Percentiles rank a stretch among this genome's conserved stretches.
Evolutionary conservation across 1,284 basidiomycete species (phyloP).

Genomic region (Sanghuangporus weigelae): DNA sequence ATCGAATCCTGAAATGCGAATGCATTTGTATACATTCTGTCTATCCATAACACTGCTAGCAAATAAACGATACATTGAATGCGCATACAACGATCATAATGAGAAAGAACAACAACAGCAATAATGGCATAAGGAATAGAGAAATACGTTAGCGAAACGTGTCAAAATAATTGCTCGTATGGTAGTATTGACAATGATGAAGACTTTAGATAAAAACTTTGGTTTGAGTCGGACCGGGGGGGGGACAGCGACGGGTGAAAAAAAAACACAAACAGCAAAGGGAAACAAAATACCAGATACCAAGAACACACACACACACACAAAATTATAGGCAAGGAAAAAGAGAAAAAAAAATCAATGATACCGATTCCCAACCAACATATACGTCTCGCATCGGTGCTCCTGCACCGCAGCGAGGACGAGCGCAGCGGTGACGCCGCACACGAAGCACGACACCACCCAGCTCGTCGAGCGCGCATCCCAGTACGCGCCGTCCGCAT

Average conservation of each 20-base stretch:
- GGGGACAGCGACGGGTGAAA: too few relatives aligned
- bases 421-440: conserved; percentile 12
- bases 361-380: conserved; percentile 11
- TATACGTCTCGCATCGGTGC: background rate
- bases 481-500: background rate
- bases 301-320: too few relatives aligned
- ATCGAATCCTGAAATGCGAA: too few relatives aligned
- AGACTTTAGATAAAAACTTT: too few relatives aligned
- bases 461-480: conserved; percentile 8
- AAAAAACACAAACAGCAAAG: too few relatives aligned
- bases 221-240: too few relatives aligned
- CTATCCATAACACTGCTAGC: background rate
- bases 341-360: background rate
- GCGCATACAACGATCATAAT: background rate
- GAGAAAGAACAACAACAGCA: background rate
- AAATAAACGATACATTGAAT: background rate
- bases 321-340: too few relatives aligned
- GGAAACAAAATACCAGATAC: too few relatives aligned
- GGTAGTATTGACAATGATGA: too few relatives aligned
- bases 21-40: background rate
- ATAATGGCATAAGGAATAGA: background rate
- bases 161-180: too few relatives aligned
- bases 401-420: conserved; percentile 10
- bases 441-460: conserved; percentile 16
- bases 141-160: background rate